These are phyloP conservation scores for Lipomyces oligophaga DNA, from an alignment of 805 yeast species.

Conservation along the genomic window DNA sequence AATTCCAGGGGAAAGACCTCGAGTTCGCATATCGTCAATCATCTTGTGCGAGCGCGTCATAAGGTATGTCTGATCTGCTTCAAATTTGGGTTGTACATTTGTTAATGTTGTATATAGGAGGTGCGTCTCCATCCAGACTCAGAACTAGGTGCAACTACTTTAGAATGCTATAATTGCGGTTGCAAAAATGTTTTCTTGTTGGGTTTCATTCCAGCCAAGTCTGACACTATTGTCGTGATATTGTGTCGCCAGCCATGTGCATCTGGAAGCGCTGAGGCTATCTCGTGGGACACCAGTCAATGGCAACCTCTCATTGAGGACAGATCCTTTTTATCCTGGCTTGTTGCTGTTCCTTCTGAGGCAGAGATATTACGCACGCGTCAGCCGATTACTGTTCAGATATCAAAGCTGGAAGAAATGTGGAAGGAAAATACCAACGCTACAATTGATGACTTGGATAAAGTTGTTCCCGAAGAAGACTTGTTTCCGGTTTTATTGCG, in stretches of 20 bases:
- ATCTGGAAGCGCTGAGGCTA: slow-evolving; percentile 46
- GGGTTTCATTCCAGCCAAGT: slow-evolving; percentile 84
- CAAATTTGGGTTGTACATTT: not conserved
- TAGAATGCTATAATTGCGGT: slow-evolving; percentile 92
- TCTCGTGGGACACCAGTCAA: slow-evolving; percentile 79
- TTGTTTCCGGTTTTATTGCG: slow-evolving; percentile 69
- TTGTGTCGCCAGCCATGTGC: slow-evolving; percentile 83
- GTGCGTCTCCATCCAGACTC: slow-evolving; percentile 76
- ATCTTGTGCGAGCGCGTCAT: slow-evolving; percentile 76
- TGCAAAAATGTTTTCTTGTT: slow-evolving; percentile 70
- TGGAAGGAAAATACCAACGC: slow-evolving; percentile 76
- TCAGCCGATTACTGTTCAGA: slow-evolving; percentile 58
- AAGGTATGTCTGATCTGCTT: slow-evolving; percentile 37
- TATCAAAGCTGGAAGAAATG: slow-evolving; percentile 67
- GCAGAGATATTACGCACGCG: slow-evolving; percentile 57
- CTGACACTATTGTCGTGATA: slow-evolving; percentile 80
- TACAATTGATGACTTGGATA: slow-evolving; percentile 61
- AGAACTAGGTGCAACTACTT: slow-evolving; percentile 77
- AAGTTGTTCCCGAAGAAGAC: slow-evolving; percentile 51
- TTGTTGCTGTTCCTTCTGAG: slow-evolving; percentile 65
- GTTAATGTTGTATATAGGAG: slow-evolving; percentile 11
- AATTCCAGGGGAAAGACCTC: slow-evolving; percentile 58
- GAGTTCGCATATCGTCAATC: slow-evolving; percentile 81
- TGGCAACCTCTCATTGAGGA: slow-evolving; percentile 87
- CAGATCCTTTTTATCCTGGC: slow-evolving; percentile 75